These are phyloP conservation scores for Coniochaeta pulveracea DNA, from an alignment of 2,329 filamentous ascomycete species.

Conservation along the genomic window DNA sequence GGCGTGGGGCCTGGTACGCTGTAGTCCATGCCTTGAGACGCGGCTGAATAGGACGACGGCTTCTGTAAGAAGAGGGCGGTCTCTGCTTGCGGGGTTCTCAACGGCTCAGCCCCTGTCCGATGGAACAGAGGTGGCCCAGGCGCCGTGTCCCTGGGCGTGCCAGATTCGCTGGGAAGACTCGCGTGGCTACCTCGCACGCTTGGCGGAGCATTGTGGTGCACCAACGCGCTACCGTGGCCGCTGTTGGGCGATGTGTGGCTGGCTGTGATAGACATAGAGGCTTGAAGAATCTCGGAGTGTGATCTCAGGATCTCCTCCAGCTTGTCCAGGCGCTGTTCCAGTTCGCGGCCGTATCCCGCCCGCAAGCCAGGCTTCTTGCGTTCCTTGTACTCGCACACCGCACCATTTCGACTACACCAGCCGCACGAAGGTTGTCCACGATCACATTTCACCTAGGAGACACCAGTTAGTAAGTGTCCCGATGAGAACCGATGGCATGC, in stretches of 20 bases:
- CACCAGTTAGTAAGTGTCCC: constrained; percentile 7
- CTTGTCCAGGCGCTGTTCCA: constrained; percentile 61
- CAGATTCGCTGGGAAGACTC: constrained; percentile 42
- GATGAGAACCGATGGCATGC: no score
- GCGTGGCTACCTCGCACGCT: constrained; percentile 38
- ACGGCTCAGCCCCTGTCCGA: constrained; percentile 28
- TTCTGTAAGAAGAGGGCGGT: constrained; percentile 52
- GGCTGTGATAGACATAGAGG: constrained; percentile 36
- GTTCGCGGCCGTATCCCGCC: constrained; percentile 59
- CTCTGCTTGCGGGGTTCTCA: constrained; percentile 44
- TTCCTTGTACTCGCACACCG: constrained; percentile 56
- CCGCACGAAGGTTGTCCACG: constrained; percentile 62
- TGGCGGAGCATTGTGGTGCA: constrained; percentile 19
- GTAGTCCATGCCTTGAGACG: constrained; percentile 38
- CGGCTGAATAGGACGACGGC: constrained; percentile 34
- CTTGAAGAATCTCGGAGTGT: constrained; percentile 57
- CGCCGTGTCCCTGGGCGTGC: constrained; percentile 37
- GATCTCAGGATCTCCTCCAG: constrained; percentile 55
- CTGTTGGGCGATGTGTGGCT: constrained; percentile 21
- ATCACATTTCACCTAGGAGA: constrained; percentile 57
- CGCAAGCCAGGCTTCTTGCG: constrained; percentile 55
- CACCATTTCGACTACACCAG: constrained; percentile 55
- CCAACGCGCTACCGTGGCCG: constrained; percentile 10
- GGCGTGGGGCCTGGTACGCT: constrained; percentile 33
- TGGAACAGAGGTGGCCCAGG: constrained; percentile 32